phyloP scores from a whole-genome alignment of 2,329 filamentous ascomycete genomes.

The Truncatella angustata region DNA sequence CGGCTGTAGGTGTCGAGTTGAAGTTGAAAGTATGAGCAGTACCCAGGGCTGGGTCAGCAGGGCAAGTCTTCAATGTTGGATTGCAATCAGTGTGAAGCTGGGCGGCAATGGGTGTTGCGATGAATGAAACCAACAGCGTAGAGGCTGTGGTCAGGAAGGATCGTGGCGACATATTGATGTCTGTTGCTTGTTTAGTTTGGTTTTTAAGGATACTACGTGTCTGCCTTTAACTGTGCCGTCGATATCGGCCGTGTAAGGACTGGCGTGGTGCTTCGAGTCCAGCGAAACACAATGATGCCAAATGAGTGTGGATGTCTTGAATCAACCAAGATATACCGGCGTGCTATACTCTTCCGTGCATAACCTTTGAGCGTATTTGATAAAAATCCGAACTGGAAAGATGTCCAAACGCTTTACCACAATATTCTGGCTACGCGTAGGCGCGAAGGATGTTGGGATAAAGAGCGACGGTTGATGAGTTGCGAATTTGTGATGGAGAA shows the following conservation, averaged over 20 bases:
- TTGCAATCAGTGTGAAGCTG: conserved; percentile 80
- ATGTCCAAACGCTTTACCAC: too few relatives aligned
- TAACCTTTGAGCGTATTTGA: too few relatives aligned
- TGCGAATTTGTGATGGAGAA: too few relatives aligned
- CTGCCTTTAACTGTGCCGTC: too few relatives aligned
- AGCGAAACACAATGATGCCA: background rate
- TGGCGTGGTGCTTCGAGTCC: background rate
- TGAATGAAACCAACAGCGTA: conserved; percentile 37
- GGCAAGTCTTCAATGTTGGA: conserved; percentile 69
- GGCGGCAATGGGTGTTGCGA: conserved; percentile 52
- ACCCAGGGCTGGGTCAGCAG: conserved; percentile 68
- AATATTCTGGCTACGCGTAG: too few relatives aligned
- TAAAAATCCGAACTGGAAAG: too few relatives aligned
- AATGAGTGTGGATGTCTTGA: background rate
- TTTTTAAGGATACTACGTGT: background rate
- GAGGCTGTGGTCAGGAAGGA: conserved; percentile 27
- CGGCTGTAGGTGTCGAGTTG: conserved; percentile 57
- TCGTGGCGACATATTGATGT: conserved; percentile 14
- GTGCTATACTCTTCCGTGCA: background rate
- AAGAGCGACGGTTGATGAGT: too few relatives aligned
- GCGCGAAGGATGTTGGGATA: too few relatives aligned
- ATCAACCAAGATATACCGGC: background rate
- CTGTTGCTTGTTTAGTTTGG: background rate
- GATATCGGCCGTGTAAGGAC: background rate
- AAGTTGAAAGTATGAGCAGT: conserved; percentile 62